Base-by-base conservation (phyloP, 192 early-diverging fungal genomes). In the Chytriomyces sp. region DNA sequence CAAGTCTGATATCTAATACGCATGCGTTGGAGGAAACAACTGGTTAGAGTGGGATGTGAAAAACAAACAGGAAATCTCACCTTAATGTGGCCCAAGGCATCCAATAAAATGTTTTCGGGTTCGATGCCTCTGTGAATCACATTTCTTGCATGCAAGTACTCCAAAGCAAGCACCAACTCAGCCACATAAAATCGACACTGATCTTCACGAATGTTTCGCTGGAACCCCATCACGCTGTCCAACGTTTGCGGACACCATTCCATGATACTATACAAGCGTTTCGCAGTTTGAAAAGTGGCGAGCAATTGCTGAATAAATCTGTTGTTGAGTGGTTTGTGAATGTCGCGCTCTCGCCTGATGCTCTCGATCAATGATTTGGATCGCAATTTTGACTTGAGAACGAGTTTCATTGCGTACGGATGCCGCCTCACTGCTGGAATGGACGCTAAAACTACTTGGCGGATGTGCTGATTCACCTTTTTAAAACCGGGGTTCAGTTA, bases 81-180 rank as follows among this genome's bases (percentile, higher is more conserved):
- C 77, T 91, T 92, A 62, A 93, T 83, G 69, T 94, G 93, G 4
- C 93, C 92, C 53, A 85, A 84, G 1, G 82, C 86, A 72, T 93
- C 92, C 23, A 94, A 75, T 45, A 94, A 68, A 28, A 94, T 82
- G 73, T 93, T 94, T 59, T 77, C 80, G 3, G 82, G 82, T 61
- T 87, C 82, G 6, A 87, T 45, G 47, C 82, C 81, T 5, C 81
- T 60, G 67, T 86, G 84, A 7, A 85, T 69, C 35, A 84, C 79
- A 50, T 80, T 79, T 43, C 77, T 63, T 44, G 61, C 74, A 72
- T 87, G 83, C 18, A 87, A 53, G 61, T 81, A 82, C 24, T 82
- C 80, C 11, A 85, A 69, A 9, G 80, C 81, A 60, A 79, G 49
- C 35, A 78, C 78, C 6, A 85, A 50, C 63, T 87, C 84, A 11